A percentile compares a stretch with the other conserved stretches of the same genome.
These are phyloP conservation scores for Daldinia vernicosa DNA, from an alignment of 495 filamentous ascomycete genomes.

Conservation along the genomic window DNA sequence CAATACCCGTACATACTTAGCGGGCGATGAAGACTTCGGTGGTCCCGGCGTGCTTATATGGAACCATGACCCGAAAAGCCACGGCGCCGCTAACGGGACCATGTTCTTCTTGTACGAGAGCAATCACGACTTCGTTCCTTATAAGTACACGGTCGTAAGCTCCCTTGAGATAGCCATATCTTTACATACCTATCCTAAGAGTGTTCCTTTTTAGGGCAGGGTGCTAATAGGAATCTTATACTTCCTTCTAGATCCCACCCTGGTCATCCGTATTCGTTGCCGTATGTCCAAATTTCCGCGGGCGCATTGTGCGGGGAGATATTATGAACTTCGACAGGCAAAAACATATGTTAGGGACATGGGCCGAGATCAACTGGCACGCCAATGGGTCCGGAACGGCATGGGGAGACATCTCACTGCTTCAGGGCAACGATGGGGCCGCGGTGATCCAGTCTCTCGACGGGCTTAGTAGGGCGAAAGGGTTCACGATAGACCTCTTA, in stretches of 20 bases:
- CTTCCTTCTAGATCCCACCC: constrained; percentile 22
- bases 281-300: constrained; percentile 29
- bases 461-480: constrained; percentile 16
- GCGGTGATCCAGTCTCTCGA: constrained; percentile 32
- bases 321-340: constrained; percentile 14
- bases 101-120: constrained; percentile 36
- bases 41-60: constrained; percentile 29
- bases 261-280: constrained; percentile 21
- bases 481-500: constrained; percentile 28
- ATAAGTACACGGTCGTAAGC: constrained; percentile 25
- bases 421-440: constrained; percentile 34
- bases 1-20: not conserved
- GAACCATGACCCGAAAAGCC: constrained; percentile 28
- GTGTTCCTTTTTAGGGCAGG: not conserved
- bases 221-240: not conserved
- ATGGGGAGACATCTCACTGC: constrained; percentile 36
- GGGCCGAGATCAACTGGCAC: constrained; percentile 36
- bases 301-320: constrained; percentile 28
- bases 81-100: constrained; percentile 19
- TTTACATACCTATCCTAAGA: not conserved
- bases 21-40: constrained; percentile 23
- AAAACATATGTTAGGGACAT: constrained; percentile 31
- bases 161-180: not conserved
- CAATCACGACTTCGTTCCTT: constrained; percentile 34
- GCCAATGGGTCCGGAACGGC: constrained; percentile 24